Base-by-base conservation (phyloP, 1,284 basidiomycete species). In the Coniferiporia sulphurascens region DNA sequence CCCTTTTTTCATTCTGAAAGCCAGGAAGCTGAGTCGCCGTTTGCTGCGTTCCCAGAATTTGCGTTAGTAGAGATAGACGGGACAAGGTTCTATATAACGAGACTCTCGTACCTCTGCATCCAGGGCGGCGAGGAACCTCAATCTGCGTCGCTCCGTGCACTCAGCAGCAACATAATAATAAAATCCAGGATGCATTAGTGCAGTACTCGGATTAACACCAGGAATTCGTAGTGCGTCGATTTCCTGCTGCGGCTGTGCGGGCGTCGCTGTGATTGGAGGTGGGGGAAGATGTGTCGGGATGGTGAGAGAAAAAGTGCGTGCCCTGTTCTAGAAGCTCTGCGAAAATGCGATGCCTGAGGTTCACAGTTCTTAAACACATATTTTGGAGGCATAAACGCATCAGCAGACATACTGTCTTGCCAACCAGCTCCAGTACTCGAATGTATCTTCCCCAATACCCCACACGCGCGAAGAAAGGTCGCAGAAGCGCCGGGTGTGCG, bases 371-470 rank as follows among this genome's bases (percentile, higher is more conserved):
- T 8, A 57, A n/a, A 61, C 12, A 51, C n/a, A 36, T 12, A 17
- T 38, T 35, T 27, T 55, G 44, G 7, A 17, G 44, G 27, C 27
- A 27, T 5, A 41, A 38, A 22, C 9, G 17, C 17, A 17, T 48
- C 38, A 38, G 32, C 50, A 41, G 38, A 79, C 88, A 63, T 65
- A 93, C 90, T 98, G 94, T 68, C 95, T 81, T 7, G 91, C 89
- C 55, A 95, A 79, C 96, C 95, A 99, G 65, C 89, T 91, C 96
- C 96, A 98, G 69, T 87, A 98, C 71, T 98, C 97, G 66, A 91
- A 97, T 0, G 93, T 97, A 67, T 94, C 90, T 66, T 95, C 92
- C n/a, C 95, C 95, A 56, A 98, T 98, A 2, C 93, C 93, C 96
- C 96, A 98, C 0, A 91, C 89, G 6, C 90, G 80, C 8, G 48